Evolutionary conservation across 495 filamentous ascomycete species (phyloP).

Genomic region (Aspergillus sparsus): DNA sequence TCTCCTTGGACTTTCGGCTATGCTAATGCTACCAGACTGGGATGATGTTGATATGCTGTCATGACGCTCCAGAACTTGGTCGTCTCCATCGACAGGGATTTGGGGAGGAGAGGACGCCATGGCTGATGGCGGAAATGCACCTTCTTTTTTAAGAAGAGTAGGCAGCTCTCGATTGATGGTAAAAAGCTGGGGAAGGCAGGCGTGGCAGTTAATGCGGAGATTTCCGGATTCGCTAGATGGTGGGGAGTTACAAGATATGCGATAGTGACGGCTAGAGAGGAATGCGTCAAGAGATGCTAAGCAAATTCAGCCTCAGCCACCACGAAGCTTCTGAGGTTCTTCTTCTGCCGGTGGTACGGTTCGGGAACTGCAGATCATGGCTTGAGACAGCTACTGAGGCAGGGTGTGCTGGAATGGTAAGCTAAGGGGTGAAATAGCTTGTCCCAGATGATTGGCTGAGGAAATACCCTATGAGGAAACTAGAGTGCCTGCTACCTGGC

Average conservation of each 20-base stretch:
- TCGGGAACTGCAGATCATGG: conserved; percentile 31
- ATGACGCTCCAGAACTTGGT: conserved; percentile 44
- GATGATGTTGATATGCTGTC: conserved; percentile 23
- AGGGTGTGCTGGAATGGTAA: background rate
- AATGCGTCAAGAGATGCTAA: background rate
- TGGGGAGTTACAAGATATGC: background rate
- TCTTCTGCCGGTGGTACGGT: conserved; percentile 27
- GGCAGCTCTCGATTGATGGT: background rate
- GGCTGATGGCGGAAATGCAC: background rate
- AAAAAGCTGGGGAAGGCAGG: conserved; percentile 4
- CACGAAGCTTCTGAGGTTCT: conserved; percentile 32
- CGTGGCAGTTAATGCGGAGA: background rate
- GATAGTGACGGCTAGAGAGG: conserved; percentile 29
- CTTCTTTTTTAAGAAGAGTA: background rate
- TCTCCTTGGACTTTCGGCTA: conserved; percentile 33
- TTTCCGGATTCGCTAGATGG: background rate
- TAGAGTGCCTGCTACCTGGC: background rate
- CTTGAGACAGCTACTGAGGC: conserved; percentile 19
- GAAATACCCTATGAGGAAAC: background rate
- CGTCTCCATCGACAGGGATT: conserved; percentile 54
- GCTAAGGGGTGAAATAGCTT: background rate
- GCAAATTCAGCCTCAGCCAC: conserved; percentile 22
- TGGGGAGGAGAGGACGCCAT: conserved; percentile 35
- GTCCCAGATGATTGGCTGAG: background rate
- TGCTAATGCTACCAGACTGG: conserved; percentile 25